phyloP scores from a whole-genome alignment of 2,329 filamentous ascomycete genomes.

The Pseudogymnoascus sp. region DNA sequence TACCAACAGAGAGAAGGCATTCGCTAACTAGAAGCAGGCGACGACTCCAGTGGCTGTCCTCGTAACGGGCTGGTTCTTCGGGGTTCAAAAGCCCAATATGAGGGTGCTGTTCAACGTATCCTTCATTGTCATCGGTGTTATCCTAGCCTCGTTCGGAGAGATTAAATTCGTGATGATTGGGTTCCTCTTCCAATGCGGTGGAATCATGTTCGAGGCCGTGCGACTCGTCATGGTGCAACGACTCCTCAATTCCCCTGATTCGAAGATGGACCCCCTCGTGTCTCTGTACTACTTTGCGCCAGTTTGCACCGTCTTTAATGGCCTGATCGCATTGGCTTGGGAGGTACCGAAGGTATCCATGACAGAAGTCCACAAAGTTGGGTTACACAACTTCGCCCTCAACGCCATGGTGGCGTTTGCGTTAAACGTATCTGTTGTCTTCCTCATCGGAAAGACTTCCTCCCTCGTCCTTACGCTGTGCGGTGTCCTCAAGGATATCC shows the following conservation, averaged over 20 bases:
- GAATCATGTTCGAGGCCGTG: conserved; percentile 74
- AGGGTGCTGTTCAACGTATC: conserved; percentile 89
- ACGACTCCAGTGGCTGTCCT: conserved; percentile 92
- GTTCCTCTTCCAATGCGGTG: conserved; percentile 70
- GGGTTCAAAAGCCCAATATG: conserved; percentile 68
- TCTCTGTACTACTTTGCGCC: conserved; percentile 88
- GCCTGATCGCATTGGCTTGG: conserved; percentile 62
- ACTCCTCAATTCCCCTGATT: conserved; percentile 72
- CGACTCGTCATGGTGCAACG: conserved; percentile 79
- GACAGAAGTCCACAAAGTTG: conserved; percentile 65
- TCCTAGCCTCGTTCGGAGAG: conserved; percentile 91
- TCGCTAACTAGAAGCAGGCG: conserved; percentile 46
- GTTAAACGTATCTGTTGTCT: conserved; percentile 78
- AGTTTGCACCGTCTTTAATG: conserved; percentile 76
- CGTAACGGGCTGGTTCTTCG: conserved; percentile 79
- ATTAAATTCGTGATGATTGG: conserved; percentile 82
- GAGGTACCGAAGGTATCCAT: conserved; percentile 64
- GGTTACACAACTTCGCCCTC: conserved; percentile 61
- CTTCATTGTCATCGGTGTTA: conserved; percentile 86
- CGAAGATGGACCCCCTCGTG: conserved; percentile 86
- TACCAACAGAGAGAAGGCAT: not conserved
- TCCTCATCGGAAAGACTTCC: conserved; percentile 81
- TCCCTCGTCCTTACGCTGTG: conserved; percentile 80
- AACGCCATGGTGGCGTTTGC: conserved; percentile 75
- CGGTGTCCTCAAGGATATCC: conserved; percentile 80